Conservation (phyloP, 345 rosid species). For the Cardiospermum halicacabum region DNA sequence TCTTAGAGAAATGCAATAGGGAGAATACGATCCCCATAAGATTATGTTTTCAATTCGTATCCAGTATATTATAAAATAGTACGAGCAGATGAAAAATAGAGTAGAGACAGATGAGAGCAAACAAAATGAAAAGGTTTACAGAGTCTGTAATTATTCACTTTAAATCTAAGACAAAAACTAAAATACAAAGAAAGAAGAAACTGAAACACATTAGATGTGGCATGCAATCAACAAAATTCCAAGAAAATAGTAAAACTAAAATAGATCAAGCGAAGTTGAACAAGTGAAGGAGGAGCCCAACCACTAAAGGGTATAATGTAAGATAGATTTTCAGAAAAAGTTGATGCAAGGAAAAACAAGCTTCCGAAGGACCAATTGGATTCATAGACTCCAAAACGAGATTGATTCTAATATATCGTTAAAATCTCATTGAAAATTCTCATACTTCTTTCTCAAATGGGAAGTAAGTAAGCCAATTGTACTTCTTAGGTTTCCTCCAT, state of each 20-base stretch:
- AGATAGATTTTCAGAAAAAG: background rate
- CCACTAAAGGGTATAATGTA: too few relatives aligned
- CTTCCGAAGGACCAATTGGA: background rate
- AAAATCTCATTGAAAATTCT: background rate
- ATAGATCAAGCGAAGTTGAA: background rate
- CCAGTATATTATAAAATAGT: background rate
- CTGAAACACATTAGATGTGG: background rate
- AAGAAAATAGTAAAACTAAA: background rate
- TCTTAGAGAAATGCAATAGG: background rate
- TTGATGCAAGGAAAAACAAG: background rate
- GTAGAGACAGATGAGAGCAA: background rate
- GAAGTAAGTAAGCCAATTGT: background rate
- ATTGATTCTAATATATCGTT: too few relatives aligned
- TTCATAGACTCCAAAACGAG: too few relatives aligned
- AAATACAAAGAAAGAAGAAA: background rate
- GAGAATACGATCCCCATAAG: background rate
- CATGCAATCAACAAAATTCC: background rate
- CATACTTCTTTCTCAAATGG: background rate
- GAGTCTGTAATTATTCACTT: background rate
- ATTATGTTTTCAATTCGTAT: background rate
- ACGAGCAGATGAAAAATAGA: slow-evolving; percentile 1
- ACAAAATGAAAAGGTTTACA: background rate
- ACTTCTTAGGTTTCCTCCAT: background rate
- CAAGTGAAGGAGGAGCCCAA: background rate
- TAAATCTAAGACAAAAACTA: background rate